Evolutionary conservation across 1,139 yeast species (phyloP), one percentile per base, ranked within the genome.

Genomic region (Hanseniaspora gamundiae): DNA sequence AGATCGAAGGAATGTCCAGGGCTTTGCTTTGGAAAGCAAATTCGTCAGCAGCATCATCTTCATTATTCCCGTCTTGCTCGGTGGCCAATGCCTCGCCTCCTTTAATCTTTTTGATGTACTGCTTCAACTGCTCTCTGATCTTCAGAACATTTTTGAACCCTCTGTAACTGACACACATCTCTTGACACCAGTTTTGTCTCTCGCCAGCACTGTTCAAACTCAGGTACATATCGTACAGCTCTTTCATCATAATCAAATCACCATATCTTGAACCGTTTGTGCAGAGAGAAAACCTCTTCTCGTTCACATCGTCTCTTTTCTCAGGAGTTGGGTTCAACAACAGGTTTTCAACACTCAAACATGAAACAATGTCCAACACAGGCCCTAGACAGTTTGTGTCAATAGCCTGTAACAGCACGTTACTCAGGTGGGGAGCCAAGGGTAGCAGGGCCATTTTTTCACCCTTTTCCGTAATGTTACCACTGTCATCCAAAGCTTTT

Each of bases 311-410:
- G 55, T 91, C 96, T 49, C 98, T 70, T 47, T 70, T 66, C 47
- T 87, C 95, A 2, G 85, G 80, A 42, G 78, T 72, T 5, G 95
- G 94, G 50, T 83, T 86, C 52, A 84, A 58, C 27, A 93, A 64
- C 54, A 93, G 68, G 56, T 88, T 91, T 52, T 91, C 97, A 4
- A 91, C 96, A 4, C 95, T 86, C 33, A 93, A 70, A 63, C 97
- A 88, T 0, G 97, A 79, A 1, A 84, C 93, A 42, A 93, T 85
- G 58, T 91, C 97, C 35, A 91, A 71, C 1, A 85, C 94, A 1
- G 80, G 74, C 2, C 67, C 64, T 19, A 86, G 62, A 22, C 79
- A 78, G 0, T 75, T 76, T 40, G 60, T 60, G 41, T 75, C 77
- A 48, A 71, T 66, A 0, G 95, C 95, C 33, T 74, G 71, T 41